Base-by-base conservation (phyloP, 2,329 filamentous ascomycete species). In the Sarocladium strictum region DNA sequence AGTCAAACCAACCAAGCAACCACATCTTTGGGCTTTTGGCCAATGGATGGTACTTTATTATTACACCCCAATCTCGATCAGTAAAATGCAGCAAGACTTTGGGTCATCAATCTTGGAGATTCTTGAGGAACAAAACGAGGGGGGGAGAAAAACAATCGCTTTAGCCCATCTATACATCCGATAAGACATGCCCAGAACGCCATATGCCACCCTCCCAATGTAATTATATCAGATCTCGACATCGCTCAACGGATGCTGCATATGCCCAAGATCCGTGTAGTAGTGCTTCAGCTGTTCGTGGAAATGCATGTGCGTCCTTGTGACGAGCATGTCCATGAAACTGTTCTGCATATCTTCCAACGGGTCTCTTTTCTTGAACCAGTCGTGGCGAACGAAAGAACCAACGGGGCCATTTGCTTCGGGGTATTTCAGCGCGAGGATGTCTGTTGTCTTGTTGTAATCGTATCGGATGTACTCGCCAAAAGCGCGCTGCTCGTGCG, bases 401-500 rank as follows among this genome's bases (percentile, higher is more conserved):
- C 62, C 63, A 21, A 1, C 53, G 57, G 38, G 62, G 58, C 15
- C 60, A 60, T 17, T 62, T 59, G 23, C 60, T 57, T 23, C 60
- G 58, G 21, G 12, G 40, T 2, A 57, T 6, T 63, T 62, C 1
- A 55, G 55, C 2, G 55, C 53, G 2, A 64, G 38, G 15, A 64
- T 62, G 6, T 62, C 58, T 1, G 56, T 19, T 3, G 47, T 49
- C 26, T 58, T 62, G 40, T 60, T 62, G 41, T 64, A 65, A 32
- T 59, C 59, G 54, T 65, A 65, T 17, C 63, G 63, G 0, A 65
- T 49, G 54, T 61, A 56, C 52, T 61, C 59, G 7, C 58, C 60
- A 32, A 65, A 63, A 3, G 63, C 63, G 2, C 63, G 63, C 57
- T 65, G 63, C 55, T 65, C 63, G 55, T 65, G 63, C 2, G 63